A percentile compares a stretch with the other conserved stretches of the same genome.
phyloP scores from a whole-genome alignment of 495 filamentous ascomycete species.

The Trichodelitschia bisporula region DNA sequence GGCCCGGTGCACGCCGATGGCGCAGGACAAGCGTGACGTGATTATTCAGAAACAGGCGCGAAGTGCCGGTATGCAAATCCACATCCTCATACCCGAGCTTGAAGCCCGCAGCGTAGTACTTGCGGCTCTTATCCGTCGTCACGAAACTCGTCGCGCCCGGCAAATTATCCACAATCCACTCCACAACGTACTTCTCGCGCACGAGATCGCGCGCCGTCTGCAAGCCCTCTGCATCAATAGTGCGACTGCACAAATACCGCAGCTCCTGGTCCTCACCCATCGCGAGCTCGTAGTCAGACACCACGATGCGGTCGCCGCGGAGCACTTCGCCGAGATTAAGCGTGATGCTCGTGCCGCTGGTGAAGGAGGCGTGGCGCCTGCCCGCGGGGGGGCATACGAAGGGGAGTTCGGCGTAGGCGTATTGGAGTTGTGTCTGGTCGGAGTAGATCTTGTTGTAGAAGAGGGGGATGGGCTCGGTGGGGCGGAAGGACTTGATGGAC shows the following conservation, averaged over 20 bases:
- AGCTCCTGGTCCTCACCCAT: conserved; percentile 66
- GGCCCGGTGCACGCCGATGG: conserved; percentile 50
- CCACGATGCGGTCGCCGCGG: conserved; percentile 72
- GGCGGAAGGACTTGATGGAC: conserved; percentile 52
- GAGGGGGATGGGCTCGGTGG: conserved; percentile 59
- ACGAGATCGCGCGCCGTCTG: conserved; percentile 52
- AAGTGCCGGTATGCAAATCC: conserved; percentile 30
- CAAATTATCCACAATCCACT: conserved; percentile 93
- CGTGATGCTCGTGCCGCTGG: conserved; percentile 58
- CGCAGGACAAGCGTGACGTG: conserved; percentile 76
- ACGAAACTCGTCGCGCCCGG: conserved; percentile 87
- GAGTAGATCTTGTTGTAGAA: conserved; percentile 94
- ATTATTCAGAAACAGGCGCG: conserved; percentile 69
- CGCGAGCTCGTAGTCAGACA: conserved; percentile 62
- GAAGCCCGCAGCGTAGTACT: conserved; percentile 90
- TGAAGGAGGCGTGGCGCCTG: conserved; percentile 37
- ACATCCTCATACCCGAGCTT: conserved; percentile 65
- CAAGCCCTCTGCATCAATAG: conserved; percentile 38
- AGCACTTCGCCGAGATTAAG: conserved; percentile 87
- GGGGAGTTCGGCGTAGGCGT: conserved; percentile 80
- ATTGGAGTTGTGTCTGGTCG: conserved; percentile 76
- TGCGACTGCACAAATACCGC: conserved; percentile 45
- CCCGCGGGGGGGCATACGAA: conserved; percentile 75
- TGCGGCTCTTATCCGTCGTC: conserved; percentile 64
- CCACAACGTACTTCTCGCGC: conserved; percentile 62